phyloP scores from a whole-genome alignment of 1,139 yeast species.

The Wickerhamomyces sp. region DNA sequence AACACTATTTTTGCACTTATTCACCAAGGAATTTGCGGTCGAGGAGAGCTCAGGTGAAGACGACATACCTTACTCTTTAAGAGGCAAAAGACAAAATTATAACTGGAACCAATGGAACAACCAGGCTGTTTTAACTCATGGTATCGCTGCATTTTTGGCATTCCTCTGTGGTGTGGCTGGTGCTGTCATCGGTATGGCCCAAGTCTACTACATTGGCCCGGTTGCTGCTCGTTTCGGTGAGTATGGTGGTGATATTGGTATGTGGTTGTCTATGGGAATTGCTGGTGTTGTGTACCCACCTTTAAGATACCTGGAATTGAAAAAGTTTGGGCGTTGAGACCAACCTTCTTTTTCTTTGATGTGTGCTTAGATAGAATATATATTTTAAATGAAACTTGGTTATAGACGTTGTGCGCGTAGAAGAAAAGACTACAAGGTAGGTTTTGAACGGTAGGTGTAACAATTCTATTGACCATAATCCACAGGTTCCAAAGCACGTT shows the following conservation, averaged over 20 bases:
- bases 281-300: conserved; percentile 61
- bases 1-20: conserved; percentile 43
- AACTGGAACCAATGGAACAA: conserved; percentile 69
- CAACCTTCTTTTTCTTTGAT: no score
- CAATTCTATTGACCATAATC: no score
- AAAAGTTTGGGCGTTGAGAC: conserved; percentile 39
- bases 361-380: no score
- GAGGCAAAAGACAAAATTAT: conserved; percentile 35
- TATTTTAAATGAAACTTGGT: no score
- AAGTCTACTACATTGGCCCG: conserved; percentile 72
- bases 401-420: no score
- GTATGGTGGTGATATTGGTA: conserved; percentile 73
- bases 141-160: conserved; percentile 57
- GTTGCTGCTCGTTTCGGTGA: conserved; percentile 53
- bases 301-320: conserved; percentile 59
- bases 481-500: no score
- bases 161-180: conserved; percentile 64
- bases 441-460: no score
- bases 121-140: conserved; percentile 48
- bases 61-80: conserved; percentile 14
- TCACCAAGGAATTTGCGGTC: conserved; percentile 51
- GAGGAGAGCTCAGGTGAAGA: not conserved
- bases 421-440: no score
- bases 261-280: conserved; percentile 75
- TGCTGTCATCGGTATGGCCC: conserved; percentile 76